These are phyloP conservation scores for Testicularia cyperi DNA, from an alignment of 1,284 basidiomycete genomes.

Conservation along the genomic window DNA sequence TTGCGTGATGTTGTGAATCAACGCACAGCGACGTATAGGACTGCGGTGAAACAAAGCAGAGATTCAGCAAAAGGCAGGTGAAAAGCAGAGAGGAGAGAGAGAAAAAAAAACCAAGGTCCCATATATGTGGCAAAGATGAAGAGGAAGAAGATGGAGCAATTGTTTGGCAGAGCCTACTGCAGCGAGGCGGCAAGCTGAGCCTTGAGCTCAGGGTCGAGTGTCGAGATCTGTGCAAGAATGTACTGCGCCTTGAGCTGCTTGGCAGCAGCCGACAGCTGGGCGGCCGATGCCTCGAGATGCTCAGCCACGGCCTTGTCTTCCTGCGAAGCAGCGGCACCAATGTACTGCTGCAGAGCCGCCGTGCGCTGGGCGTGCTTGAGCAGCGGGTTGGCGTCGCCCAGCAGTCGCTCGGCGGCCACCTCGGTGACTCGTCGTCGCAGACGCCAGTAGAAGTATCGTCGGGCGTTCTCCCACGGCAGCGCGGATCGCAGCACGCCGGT, in stretches of 20 bases:
- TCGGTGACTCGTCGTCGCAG: conserved; percentile 67
- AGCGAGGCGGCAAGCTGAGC: conserved; percentile 32
- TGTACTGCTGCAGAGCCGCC: conserved; percentile 40
- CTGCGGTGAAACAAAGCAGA: no score
- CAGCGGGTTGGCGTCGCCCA: conserved; percentile 55
- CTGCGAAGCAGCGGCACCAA: conserved; percentile 42
- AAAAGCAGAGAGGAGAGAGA: no score
- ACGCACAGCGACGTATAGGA: no score
- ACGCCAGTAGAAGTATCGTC: conserved; percentile 90
- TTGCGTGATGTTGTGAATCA: no score
- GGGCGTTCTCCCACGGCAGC: conserved; percentile 72
- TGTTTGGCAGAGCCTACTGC: conserved; percentile 12
- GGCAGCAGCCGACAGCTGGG: conserved; percentile 35
- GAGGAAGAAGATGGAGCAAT: not conserved
- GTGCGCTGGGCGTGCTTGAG: conserved; percentile 51
- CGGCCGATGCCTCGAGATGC: conserved; percentile 49
- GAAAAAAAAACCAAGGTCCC: no score
- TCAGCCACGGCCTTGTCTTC: conserved; percentile 48
- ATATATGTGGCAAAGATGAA: no score
- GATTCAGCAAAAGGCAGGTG: no score
- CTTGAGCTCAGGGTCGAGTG: conserved; percentile 47
- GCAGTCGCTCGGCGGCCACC: conserved; percentile 33
- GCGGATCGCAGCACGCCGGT: conserved; percentile 81
- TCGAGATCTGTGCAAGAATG: conserved; percentile 52
- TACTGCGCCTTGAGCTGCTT: conserved; percentile 43